Evolutionary conservation across 176 grass and related monocot genomes (phyloP).

Genomic region (Ananas comosus): DNA sequence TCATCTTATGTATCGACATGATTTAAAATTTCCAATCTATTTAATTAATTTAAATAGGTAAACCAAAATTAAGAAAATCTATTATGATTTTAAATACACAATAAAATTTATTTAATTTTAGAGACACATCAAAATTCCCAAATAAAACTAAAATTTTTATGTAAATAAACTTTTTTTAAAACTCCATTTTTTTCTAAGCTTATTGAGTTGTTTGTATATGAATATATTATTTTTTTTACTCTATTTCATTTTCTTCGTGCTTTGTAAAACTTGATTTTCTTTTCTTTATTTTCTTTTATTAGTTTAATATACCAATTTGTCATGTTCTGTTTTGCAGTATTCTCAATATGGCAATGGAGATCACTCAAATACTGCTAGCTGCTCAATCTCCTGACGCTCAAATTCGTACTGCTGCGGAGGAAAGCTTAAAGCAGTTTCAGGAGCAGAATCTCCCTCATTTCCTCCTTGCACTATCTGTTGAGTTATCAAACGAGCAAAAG

Average conservation of each 20-base stretch:
- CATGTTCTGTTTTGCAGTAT: conserved; percentile 7
- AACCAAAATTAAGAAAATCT: no score
- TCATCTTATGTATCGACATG: no score
- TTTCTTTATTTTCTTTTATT: not conserved
- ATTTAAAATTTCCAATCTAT: no score
- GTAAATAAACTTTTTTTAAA: no score
- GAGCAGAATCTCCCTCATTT: conserved; percentile 81
- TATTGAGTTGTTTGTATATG: not conserved
- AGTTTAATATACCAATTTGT: not conserved
- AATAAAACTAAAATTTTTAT: no score
- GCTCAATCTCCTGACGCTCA: conserved; percentile 72
- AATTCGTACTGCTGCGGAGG: conserved; percentile 50
- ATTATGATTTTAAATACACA: no score
- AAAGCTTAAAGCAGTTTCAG: conserved; percentile 75
- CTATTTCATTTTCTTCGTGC: not conserved
- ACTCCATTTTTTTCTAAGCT: not conserved
- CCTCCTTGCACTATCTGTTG: conserved; percentile 63
- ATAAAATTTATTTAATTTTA: no score
- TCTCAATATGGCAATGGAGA: conserved; percentile 46
- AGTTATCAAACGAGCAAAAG: conserved; percentile 59
- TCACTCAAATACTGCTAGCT: conserved; percentile 55
- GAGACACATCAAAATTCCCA: no score
- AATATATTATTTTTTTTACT: not conserved
- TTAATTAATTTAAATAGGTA: no score
- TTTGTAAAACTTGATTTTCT: conserved; percentile 7